A percentile compares a stretch with the other conserved stretches of the same genome.
These are phyloP conservation scores for Gastrolobium villosum DNA, from an alignment of 306 rosid species.

Conservation along the genomic window DNA sequence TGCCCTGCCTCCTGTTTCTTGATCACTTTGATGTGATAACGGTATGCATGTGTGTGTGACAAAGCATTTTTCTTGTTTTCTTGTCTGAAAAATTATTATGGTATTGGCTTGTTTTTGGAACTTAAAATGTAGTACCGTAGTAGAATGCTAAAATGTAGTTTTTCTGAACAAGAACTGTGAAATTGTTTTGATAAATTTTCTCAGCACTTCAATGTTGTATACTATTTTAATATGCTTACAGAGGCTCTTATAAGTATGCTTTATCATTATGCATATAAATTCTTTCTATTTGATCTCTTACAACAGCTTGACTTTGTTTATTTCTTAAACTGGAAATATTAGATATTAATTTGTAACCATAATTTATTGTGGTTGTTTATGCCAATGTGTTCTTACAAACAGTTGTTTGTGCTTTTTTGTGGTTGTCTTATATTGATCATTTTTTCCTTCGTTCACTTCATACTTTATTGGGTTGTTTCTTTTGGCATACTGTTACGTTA, in stretches of 20 bases:
- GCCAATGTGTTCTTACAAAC: background rate
- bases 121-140: background rate
- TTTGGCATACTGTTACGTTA: background rate
- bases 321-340: slow-evolving; percentile 5
- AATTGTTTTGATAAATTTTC: background rate
- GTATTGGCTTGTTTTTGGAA: slow-evolving; percentile 1
- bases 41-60: background rate
- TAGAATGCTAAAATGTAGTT: slow-evolving; percentile 1
- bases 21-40: background rate
- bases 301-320: background rate
- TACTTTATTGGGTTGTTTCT: background rate
- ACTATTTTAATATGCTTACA: background rate
- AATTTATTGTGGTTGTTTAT: background rate
- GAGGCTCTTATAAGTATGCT: slow-evolving; percentile 2
- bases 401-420: background rate
- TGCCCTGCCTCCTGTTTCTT: background rate
- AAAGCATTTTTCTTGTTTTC: slow-evolving; percentile 13
- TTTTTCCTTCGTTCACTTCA: background rate
- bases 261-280: background rate
- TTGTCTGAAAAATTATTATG: background rate
- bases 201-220: background rate
- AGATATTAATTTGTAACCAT: background rate
- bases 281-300: background rate
- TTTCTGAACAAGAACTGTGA: background rate
- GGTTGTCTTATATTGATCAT: background rate